phyloP scores from a whole-genome alignment of 129 eudicot genomes.

The Tagetes erecta region DNA sequence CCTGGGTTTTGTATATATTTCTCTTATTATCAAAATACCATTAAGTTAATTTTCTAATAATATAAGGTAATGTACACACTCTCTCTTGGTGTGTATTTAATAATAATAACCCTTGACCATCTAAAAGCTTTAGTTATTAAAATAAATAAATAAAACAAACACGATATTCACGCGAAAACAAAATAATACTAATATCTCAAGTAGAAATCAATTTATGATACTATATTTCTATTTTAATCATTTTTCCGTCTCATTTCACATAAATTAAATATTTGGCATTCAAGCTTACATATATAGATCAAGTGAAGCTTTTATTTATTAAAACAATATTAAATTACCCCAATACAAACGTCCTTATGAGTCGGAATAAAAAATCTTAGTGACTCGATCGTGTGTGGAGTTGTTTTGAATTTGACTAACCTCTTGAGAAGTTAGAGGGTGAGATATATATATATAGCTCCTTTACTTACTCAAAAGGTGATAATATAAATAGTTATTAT shows the following conservation, averaged over 20 bases:
- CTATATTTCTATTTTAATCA: neutral
- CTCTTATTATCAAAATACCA: neutral
- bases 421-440: neutral
- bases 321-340: neutral
- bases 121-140: neutral
- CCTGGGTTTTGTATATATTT: neutral
- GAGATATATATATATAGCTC: constrained; percentile 9
- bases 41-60: neutral
- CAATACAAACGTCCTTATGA: neutral
- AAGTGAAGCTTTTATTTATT: neutral
- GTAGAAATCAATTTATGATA: neutral
- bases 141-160: neutral
- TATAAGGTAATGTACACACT: neutral
- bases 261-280: neutral
- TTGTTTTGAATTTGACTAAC: constrained; percentile 1
- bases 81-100: neutral
- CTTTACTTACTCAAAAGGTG: neutral
- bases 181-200: neutral
- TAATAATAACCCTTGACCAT: neutral
- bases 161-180: neutral
- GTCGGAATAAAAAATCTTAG: neutral
- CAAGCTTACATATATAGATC: neutral
- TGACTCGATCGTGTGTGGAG: neutral
- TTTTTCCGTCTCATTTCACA: neutral
- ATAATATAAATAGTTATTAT: too few relatives aligned